Base-by-base conservation (phyloP, 306 rosid genomes). In the Mucuna pruriens region DNA sequence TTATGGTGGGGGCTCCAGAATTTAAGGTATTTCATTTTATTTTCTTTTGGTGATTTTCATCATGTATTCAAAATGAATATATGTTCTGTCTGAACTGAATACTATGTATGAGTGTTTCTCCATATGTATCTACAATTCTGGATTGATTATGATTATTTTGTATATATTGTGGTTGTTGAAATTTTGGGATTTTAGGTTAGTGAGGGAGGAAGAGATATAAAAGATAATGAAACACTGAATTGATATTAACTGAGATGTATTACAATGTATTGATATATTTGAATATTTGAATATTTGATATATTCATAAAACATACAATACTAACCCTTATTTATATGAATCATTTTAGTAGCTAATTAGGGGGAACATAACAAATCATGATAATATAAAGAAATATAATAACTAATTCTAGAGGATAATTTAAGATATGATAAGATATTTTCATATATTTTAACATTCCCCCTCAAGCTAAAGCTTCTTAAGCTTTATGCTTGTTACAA, bases 1-100 rank as follows among this genome's bases (percentile, higher is more conserved):
- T 84, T 94, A 45, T 94, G 98, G 98, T 94, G 98, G 98, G 98
- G 98, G 62, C 92, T 94, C 55, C 98, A 94, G 74, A 94, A 94
- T 68, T 88, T 94, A 85, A 94, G 98, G 98, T 91, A 74, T 62
- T 75, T 54, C 31, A 13, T 75, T 44, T 54, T 34, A 31, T 60
- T 82, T 70, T 45, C 38, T 22, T 73, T 26, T 23, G 29, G 9
- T 11, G 46, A 39, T 54, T 64, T 23, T 57, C 9, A 63, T 72
- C 48, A 26, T 20, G 5, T 26, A 34, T 54, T 70, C 38, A 22
- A 11, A 64, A 2, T 36, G 1, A 62, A n/a, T 62, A 57, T 25
- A 57, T 61, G 25, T 29, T 60, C 16, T 39, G 40, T 74, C 38
- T 58, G 57, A 57, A 55, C 69, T 57, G 16, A 38, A 57, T 39